Conservation (phyloP, 805 yeast genomes). For the Metschnikowia continentalis region DNA sequence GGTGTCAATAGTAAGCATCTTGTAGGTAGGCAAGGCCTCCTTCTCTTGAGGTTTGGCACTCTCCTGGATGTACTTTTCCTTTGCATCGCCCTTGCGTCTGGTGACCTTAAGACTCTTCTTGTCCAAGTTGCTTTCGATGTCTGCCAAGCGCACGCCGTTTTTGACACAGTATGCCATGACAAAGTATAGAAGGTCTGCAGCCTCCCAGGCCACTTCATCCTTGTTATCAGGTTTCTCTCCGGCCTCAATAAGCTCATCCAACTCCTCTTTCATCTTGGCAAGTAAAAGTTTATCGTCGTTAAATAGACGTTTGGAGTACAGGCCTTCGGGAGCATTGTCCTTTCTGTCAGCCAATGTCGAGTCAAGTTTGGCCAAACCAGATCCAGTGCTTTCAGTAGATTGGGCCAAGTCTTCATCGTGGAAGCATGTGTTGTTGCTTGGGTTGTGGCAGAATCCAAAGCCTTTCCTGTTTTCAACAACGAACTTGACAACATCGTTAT, state of each 20-base stretch:
- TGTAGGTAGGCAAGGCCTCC: constrained; percentile 27
- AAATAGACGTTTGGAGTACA: constrained; percentile 89
- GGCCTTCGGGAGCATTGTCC: constrained; percentile 76
- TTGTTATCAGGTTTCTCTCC: constrained; percentile 34
- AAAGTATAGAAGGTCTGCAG: constrained; percentile 78
- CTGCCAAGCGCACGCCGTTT: constrained; percentile 73
- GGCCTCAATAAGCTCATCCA: constrained; percentile 93
- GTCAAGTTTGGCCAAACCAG: constrained; percentile 69
- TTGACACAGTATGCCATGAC: constrained; percentile 53
- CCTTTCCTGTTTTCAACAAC: constrained; percentile 76
- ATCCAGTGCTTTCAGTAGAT: constrained; percentile 43
- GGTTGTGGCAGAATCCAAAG: constrained; percentile 88
- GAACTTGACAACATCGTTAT: constrained; percentile 84
- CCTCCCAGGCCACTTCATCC: constrained; percentile 84
- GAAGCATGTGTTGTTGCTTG: constrained; percentile 72
- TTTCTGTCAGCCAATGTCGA: constrained; percentile 59
- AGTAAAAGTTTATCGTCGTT: constrained; percentile 67
- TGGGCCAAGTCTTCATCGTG: constrained; percentile 33
- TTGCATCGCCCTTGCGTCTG: constrained; percentile 94
- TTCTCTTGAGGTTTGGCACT: constrained; percentile 9
- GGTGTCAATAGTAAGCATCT: constrained; percentile 45
- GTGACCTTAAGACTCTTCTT: constrained; percentile 81
- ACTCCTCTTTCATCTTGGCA: constrained; percentile 93
- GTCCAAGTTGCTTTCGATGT: constrained; percentile 81
- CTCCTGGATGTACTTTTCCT: constrained; percentile 54